Evolutionary conservation across 139 green algal species (phyloP).

Genomic region (Volvox reticuliferus): DNA sequence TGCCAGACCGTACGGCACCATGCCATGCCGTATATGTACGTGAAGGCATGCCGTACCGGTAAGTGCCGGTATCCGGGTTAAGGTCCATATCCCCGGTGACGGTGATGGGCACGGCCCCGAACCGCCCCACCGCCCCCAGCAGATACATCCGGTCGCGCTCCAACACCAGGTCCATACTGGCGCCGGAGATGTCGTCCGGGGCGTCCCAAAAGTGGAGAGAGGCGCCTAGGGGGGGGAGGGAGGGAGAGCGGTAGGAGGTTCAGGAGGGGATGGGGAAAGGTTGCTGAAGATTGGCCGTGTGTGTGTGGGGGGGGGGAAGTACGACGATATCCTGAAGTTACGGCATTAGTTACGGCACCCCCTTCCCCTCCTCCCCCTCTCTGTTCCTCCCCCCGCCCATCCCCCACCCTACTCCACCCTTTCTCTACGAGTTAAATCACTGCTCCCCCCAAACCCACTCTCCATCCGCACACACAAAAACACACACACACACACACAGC

Average conservation of each 20-base stretch:
- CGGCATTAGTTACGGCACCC: no score
- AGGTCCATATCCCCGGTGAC: slow-evolving; percentile 92
- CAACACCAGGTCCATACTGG: slow-evolving; percentile 91
- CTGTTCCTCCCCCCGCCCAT: background rate
- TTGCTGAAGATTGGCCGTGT: no score
- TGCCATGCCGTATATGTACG: background rate
- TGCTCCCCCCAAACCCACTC: no score
- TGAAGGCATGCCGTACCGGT: slow-evolving; percentile 62
- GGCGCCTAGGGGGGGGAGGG: slow-evolving; percentile 36
- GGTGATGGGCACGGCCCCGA: slow-evolving; percentile 69
- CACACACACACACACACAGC: no score
- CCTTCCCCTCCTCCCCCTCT: background rate
- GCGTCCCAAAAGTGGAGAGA: slow-evolving; percentile 97
- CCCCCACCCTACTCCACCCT: background rate
- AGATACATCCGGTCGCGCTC: slow-evolving; percentile 94
- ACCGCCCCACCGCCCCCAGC: slow-evolving; percentile 86
- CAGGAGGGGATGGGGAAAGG: no score
- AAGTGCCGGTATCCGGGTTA: slow-evolving; percentile 85
- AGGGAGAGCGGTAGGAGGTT: no score
- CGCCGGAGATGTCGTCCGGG: slow-evolving; percentile 85
- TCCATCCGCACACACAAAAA: background rate
- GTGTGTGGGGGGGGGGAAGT: no score
- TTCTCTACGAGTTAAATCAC: no score
- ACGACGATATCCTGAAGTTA: no score
- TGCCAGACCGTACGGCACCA: background rate